Conservation (phyloP, 306 rosid genomes). For the peach (Prunus persica) region DNA sequence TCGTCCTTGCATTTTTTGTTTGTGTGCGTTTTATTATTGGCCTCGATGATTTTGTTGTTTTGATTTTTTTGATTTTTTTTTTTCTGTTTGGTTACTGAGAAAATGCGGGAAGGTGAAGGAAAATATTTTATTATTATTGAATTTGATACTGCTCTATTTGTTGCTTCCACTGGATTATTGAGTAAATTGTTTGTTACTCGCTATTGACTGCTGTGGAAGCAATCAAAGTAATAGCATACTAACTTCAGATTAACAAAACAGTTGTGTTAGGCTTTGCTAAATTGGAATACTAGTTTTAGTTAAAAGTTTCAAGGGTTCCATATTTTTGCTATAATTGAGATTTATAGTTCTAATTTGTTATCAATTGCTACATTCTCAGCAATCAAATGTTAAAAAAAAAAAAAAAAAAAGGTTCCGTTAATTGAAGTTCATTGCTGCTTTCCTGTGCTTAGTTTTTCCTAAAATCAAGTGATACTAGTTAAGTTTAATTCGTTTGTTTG, state of each 20-base stretch:
- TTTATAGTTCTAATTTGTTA: background rate
- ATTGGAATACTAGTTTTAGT: background rate
- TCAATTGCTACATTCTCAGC: constrained; percentile 1
- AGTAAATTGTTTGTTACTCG: background rate
- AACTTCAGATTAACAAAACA: background rate
- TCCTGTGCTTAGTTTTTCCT: background rate
- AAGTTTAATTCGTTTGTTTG: background rate
- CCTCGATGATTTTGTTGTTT: background rate
- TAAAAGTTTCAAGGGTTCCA: background rate
- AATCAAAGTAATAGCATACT: background rate
- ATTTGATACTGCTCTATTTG: background rate
- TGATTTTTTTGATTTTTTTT: background rate
- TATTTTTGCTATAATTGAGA: background rate
- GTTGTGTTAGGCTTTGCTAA: background rate
- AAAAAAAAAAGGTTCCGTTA: background rate
- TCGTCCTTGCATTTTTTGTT: constrained; percentile 6
- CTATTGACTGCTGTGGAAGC: constrained; percentile 3
- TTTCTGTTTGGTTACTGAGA: constrained; percentile 21
- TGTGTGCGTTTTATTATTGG: background rate
- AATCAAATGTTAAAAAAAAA: background rate
- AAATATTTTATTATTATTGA: background rate
- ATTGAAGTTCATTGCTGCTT: background rate
- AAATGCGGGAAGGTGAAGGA: constrained; percentile 15
- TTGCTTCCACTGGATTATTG: background rate
- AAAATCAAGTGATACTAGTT: background rate